These are phyloP conservation scores for Candida glaebosa DNA, from an alignment of 805 yeast species.

Conservation along the genomic window DNA sequence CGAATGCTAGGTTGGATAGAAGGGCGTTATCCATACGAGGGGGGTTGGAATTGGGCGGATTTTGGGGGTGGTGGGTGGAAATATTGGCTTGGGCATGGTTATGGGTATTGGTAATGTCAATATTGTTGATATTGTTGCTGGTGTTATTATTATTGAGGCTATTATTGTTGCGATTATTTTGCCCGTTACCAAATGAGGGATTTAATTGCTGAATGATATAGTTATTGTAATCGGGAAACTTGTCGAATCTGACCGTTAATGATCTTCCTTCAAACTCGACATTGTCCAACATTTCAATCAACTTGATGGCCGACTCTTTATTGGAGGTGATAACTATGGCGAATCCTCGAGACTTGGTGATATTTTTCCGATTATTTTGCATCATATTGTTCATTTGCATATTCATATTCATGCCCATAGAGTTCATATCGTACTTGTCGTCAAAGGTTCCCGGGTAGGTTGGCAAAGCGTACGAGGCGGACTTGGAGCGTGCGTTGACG, in stretches of 20 bases:
- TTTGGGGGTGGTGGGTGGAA: no score
- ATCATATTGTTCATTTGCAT: neutral
- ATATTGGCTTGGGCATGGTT: no score
- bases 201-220: slow-evolving; percentile 22
- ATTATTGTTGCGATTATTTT: neutral
- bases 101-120: no score
- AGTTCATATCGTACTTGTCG: neutral
- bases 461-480: neutral
- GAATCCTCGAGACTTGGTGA: slow-evolving; percentile 47
- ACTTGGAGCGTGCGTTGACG: neutral
- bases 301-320: slow-evolving; percentile 43
- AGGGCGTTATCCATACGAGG: slow-evolving; percentile 7
- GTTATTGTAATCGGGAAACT: slow-evolving; percentile 42
- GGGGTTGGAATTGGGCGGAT: no score
- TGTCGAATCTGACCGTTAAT: slow-evolving; percentile 59
- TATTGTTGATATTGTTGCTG: neutral
- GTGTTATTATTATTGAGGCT: slow-evolving; percentile 1
- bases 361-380: neutral
- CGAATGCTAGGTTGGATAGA: slow-evolving; percentile 26
- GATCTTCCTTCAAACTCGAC: slow-evolving; percentile 55
- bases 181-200: neutral
- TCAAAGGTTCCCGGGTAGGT: neutral
- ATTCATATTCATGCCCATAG: neutral
- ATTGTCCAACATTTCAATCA: slow-evolving; percentile 51
- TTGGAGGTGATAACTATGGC: slow-evolving; percentile 57